These are phyloP conservation scores for Pezicula neosporulosa DNA, from an alignment of 2,329 filamentous ascomycete species.

Conservation along the genomic window DNA sequence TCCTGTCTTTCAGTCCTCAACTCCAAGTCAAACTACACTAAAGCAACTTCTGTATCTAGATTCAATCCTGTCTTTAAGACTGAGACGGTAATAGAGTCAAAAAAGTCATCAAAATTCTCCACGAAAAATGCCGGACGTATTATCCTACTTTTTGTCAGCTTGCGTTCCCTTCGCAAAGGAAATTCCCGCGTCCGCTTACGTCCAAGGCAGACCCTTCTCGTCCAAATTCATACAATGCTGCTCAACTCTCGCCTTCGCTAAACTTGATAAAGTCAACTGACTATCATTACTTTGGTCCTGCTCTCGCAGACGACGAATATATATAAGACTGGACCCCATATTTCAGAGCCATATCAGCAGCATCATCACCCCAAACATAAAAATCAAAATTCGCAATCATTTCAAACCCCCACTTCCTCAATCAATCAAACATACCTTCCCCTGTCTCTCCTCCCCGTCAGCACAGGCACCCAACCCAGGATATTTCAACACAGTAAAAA, in stretches of 20 bases:
- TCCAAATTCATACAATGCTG: slow-evolving; percentile 22
- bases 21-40: slow-evolving; percentile 5
- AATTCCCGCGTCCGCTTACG: slow-evolving; percentile 8
- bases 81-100: slow-evolving; percentile 10
- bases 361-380: slow-evolving; percentile 1
- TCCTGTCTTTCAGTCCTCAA: slow-evolving; percentile 5
- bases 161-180: neutral
- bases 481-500: slow-evolving; percentile 35
- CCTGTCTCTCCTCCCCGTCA: slow-evolving; percentile 39
- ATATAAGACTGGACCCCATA: slow-evolving; percentile 52
- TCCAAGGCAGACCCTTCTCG: slow-evolving; percentile 13
- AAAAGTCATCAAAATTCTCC: slow-evolving; percentile 35
- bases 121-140: slow-evolving; percentile 53
- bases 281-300: slow-evolving; percentile 43
- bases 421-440: slow-evolving; percentile 36
- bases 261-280: slow-evolving; percentile 47
- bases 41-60: slow-evolving; percentile 8
- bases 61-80: slow-evolving; percentile 14
- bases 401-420: neutral
- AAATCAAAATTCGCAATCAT: neutral
- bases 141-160: slow-evolving; percentile 29
- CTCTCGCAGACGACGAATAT: slow-evolving; percentile 60
- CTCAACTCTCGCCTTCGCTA: slow-evolving; percentile 50
- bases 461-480: slow-evolving; percentile 30
- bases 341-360: slow-evolving; percentile 13